Base-by-base conservation (phyloP, 495 filamentous ascomycete genomes). In the Margaritispora aquatica region DNA sequence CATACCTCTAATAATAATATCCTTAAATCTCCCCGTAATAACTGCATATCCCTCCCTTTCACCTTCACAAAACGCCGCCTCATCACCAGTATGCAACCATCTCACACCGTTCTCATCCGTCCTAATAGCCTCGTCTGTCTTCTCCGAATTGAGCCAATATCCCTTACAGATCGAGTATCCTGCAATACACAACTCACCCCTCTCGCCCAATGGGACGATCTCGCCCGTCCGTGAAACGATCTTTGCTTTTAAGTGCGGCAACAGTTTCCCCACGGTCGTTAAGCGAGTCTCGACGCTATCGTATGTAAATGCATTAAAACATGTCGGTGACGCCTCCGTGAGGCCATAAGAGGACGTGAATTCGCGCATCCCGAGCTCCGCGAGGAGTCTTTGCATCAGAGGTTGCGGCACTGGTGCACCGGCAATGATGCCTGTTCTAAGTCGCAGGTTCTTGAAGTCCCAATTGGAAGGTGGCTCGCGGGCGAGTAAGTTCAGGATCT, bases 51-150 rank as follows among this genome's bases (percentile, higher is more conserved):
- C 85, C 27, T 80, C 69, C 22, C 80, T 76, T 59, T 85, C 80
- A 13, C 29, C 29, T 34, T 5, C 13, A 34, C 38, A 10, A 64
- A 89, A 86, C 0, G 82, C 75, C 1, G 83, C 86, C 70, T 89
- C 85, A 62, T 89, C 86, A 22, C 86, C 86, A 0, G 86, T 88
- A 62, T 81, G 80, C 60, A 89, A 63, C 86, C 86, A 89, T 36
- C 81, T 67, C 15, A 80, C 74, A 0, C 85, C 85, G 1, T 75
- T 67, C 41, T 78, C 77, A 61, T 89, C 86, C 8, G 75, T 72
- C 20, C 76, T 65, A 69, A 88, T 78, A 1, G 80, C 74, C 69
- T 87, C 85, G 8, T 75, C 77, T 11, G 85, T 88, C 74, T 87
- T 87, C 62, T 81, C 79, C n/a, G 77, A 77, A 67, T 88, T 86